These are phyloP conservation scores for Sporothrix pallida DNA, from an alignment of 2,329 filamentous ascomycete species.

Conservation along the genomic window DNA sequence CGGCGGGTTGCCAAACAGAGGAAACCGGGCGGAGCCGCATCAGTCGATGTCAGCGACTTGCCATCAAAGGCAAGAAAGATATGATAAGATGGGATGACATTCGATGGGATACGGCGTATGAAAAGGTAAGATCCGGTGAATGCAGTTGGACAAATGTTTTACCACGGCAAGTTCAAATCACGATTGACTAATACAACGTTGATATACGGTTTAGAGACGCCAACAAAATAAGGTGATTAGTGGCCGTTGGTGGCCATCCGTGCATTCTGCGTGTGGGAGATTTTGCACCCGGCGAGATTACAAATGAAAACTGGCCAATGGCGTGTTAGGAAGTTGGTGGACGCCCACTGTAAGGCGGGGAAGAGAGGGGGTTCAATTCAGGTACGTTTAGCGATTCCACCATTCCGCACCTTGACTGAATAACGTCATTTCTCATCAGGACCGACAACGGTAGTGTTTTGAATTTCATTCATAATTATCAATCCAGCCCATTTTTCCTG, in stretches of 20 bases:
- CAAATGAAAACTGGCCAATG: background rate
- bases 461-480: background rate
- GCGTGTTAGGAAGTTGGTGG: background rate
- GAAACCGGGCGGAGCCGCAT: no score
- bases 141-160: background rate
- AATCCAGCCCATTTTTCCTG: background rate
- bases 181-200: background rate
- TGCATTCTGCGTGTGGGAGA: background rate
- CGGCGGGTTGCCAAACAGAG: no score
- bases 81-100: no score
- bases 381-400: constrained; percentile 6
- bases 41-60: no score
- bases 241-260: background rate
- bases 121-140: background rate
- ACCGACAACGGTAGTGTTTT: background rate
- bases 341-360: background rate
- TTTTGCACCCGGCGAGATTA: background rate
- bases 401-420: background rate
- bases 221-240: background rate
- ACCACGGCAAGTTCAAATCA: background rate
- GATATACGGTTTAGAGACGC: background rate
- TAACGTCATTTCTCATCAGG: background rate
- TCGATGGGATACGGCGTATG: no score
- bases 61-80: no score
- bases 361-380: background rate